Evolutionary conservation across 2,329 filamentous ascomycete species (phyloP).

Genomic region (Colletotrichum sp.): DNA sequence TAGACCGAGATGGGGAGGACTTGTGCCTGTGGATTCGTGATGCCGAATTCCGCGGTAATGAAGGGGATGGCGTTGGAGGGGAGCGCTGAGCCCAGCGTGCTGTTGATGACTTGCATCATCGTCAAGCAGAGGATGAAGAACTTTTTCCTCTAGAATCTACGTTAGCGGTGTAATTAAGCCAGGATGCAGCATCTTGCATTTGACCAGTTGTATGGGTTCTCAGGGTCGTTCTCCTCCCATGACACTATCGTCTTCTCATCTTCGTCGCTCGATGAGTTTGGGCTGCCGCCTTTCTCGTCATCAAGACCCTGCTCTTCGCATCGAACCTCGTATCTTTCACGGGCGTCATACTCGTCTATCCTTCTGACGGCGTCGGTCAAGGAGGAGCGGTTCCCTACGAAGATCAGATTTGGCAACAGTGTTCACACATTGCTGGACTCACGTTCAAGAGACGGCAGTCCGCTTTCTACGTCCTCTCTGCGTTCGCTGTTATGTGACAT

Average conservation of each 20-base stretch:
- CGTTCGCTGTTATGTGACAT: neutral
- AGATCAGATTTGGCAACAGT: neutral
- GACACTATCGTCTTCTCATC: slow-evolving; percentile 27
- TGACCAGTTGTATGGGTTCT: slow-evolving; percentile 60
- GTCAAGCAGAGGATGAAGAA: slow-evolving; percentile 55
- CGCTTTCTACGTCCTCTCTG: neutral
- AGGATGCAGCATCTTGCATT: slow-evolving; percentile 27
- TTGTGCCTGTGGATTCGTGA: slow-evolving; percentile 49
- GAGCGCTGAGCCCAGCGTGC: slow-evolving; percentile 68
- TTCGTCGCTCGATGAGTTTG: slow-evolving; percentile 29
- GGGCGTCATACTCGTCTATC: slow-evolving; percentile 45
- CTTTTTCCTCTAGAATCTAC: slow-evolving; percentile 53
- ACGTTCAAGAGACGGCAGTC: slow-evolving; percentile 1
- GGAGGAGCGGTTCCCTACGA: neutral
- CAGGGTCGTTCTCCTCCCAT: slow-evolving; percentile 52
- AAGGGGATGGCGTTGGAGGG: slow-evolving; percentile 66
- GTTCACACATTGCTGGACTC: neutral
- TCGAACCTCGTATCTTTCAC: slow-evolving; percentile 32
- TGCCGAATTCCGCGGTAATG: slow-evolving; percentile 60
- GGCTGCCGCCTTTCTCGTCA: slow-evolving; percentile 9
- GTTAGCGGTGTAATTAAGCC: neutral
- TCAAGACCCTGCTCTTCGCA: slow-evolving; percentile 41
- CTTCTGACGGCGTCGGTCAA: neutral
- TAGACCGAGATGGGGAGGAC: slow-evolving; percentile 67
- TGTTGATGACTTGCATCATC: slow-evolving; percentile 68